A percentile compares a stretch with the other conserved stretches of the same genome.
phyloP scores from a whole-genome alignment of 768 basidiomycete genomes.

The Suillus subalutaceus region DNA sequence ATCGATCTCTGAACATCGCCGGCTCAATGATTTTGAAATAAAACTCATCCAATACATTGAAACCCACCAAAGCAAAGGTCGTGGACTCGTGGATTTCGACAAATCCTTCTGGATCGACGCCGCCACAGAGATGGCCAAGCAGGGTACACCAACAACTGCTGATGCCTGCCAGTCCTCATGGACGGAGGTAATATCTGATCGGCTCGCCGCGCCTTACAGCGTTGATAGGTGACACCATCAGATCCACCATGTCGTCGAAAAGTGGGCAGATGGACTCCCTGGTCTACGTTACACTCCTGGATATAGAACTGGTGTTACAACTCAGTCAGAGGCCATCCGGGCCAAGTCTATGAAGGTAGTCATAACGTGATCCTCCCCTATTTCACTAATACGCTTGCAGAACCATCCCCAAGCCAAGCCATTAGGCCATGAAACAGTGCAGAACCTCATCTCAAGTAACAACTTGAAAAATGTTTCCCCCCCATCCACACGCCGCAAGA shows the following conservation, averaged over 20 bases:
- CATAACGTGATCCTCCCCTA: not conserved
- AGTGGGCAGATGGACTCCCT: not conserved
- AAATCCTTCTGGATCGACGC: not conserved
- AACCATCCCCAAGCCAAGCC: not conserved
- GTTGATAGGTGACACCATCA: not conserved
- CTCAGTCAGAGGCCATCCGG: too few species aligned
- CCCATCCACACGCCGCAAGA: not conserved
- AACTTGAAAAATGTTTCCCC: too few species aligned
- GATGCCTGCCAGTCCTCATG: not conserved
- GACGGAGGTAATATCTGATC: not conserved
- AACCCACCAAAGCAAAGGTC: not conserved
- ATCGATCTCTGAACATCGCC: not conserved
- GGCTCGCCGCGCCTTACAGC: not conserved
- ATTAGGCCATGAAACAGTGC: not conserved
- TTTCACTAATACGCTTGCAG: not conserved
- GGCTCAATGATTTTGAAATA: not conserved
- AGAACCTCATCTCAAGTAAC: not conserved
- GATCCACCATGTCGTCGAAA: not conserved
- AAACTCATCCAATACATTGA: not conserved
- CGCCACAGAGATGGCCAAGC: not conserved
- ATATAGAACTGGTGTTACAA: too few species aligned
- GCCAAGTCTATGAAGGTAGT: not conserved
- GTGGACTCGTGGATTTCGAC: not conserved
- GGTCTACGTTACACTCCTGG: not conserved
- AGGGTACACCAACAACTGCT: slow-evolving; percentile 1